These are phyloP conservation scores for Eucalyptus polybractea DNA, from an alignment of 345 rosid genomes.

Conservation along the genomic window DNA sequence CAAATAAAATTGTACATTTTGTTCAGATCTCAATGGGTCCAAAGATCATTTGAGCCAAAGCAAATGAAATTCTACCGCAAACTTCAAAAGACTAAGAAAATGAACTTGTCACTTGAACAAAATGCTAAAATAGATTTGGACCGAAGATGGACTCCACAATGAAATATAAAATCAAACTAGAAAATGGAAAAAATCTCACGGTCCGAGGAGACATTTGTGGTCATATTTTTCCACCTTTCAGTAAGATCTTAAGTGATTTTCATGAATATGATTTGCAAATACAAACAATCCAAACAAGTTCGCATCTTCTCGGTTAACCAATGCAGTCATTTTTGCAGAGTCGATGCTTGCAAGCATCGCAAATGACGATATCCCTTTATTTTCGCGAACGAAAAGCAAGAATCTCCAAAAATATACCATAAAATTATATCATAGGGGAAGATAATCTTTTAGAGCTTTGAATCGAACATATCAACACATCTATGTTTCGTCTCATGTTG, in stretches of 20 bases:
- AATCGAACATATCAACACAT: not conserved
- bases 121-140: not conserved
- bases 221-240: not conserved
- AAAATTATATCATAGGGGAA: not conserved
- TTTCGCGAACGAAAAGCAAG: not conserved
- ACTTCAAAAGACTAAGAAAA: not conserved
- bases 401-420: not conserved
- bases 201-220: not conserved
- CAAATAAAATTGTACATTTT: not conserved
- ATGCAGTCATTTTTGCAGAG: not conserved
- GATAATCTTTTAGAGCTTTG: not conserved
- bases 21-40: not conserved
- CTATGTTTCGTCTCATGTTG: not conserved
- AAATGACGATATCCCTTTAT: not conserved
- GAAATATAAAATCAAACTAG: not conserved
- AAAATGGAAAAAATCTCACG: not conserved
- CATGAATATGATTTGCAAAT: not conserved
- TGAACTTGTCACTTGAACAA: not conserved
- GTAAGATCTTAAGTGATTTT: not conserved
- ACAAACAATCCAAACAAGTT: not conserved
- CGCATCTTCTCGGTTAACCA: not conserved
- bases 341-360: not conserved
- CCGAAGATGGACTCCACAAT: not conserved
- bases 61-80: not conserved
- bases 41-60: not conserved